A percentile compares a stretch with the other conserved stretches of the same genome.
Conservation (phyloP, 495 filamentous ascomycete genomes). For the Aspergillus campestris region DNA sequence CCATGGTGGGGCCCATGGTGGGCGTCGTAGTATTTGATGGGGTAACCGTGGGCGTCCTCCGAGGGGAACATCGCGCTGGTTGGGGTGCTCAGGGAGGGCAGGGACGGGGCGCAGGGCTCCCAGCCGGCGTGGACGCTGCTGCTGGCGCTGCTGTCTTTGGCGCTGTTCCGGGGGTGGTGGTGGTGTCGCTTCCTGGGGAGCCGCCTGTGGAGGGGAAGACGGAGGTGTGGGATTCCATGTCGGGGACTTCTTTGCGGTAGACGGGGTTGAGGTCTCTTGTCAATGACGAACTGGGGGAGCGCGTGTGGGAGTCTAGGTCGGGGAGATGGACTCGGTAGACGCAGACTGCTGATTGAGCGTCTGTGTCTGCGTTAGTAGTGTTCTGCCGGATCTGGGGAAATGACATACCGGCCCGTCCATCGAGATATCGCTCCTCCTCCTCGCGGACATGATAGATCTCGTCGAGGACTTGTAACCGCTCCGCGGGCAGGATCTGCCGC, state of each 20-base stretch:
- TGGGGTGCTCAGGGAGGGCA: conserved; percentile 7
- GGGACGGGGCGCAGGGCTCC: neutral
- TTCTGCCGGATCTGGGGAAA: neutral
- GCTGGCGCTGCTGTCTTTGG: conserved; percentile 1
- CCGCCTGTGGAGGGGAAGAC: conserved; percentile 12
- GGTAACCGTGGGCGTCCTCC: conserved; percentile 9
- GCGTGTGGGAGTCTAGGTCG: conserved; percentile 13
- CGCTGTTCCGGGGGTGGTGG: neutral
- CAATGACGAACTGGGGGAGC: conserved; percentile 3
- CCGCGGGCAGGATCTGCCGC: conserved; percentile 29
- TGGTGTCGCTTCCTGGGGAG: conserved; percentile 4
- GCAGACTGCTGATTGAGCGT: conserved; percentile 13
- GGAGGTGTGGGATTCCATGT: conserved; percentile 16
- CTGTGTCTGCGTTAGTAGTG: conserved; percentile 1
- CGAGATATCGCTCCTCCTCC: conserved; percentile 50
- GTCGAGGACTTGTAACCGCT: conserved; percentile 41
- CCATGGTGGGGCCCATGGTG: conserved; percentile 2
- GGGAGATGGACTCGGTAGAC: conserved; percentile 29
- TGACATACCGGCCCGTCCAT: conserved; percentile 47
- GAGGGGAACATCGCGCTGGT: conserved; percentile 6
- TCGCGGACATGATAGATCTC: conserved; percentile 59
- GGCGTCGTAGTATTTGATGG: conserved; percentile 16
- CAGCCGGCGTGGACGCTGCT: conserved; percentile 7
- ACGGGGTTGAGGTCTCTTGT: conserved; percentile 6
- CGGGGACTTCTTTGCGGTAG: conserved; percentile 11